Base-by-base conservation (phyloP, 2,329 filamentous ascomycete genomes). In the Fusarium succisae region DNA sequence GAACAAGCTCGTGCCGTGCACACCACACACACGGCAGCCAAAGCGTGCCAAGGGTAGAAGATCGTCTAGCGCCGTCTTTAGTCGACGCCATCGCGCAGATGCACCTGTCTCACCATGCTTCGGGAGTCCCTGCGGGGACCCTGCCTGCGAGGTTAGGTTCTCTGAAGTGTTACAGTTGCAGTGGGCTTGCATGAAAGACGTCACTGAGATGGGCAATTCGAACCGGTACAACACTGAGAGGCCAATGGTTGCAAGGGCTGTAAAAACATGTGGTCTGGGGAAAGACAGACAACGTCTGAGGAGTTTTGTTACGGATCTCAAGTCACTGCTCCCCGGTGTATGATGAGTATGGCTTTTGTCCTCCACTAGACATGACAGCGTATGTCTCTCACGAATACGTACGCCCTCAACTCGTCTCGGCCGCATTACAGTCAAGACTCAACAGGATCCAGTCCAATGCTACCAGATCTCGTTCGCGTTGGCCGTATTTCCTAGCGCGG, bases 1-100 rank as follows among this genome's bases (percentile, higher is more conserved):
- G 74, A 78, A 77, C 63, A 77, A 75, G 74, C 74, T 74, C 74
- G 76, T 76, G 74, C 76, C 74, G 74, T 70, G 37, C 63, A 69
- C 61, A 43, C 44, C 53, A 66, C 66, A 69, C 58, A 74, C 66
- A 70, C 72, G 76, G 74, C 64, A 69, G 58, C 66, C 61, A 69
- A 68, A 63, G 64, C 43, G 37, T 54, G 64, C 64, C 66, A 77
- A 73, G 74, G 60, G 51, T 66, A 70, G 51, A 60, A 75, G 76
- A 78, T 78, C 76, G 53, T 55, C 64, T 69, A 75, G 73, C 73
- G 66, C 38, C 39, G 64, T 63, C 54, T 58, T 47, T 75, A 71
- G 73, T 69, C 66, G 61, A 75, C 73, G 69, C 74, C 74, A 77
- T 78, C 64, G 60, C 74, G 56, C 74, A 78, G 73, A 71, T 69